Evolutionary conservation across 306 rosid genomes (phyloP).

Genomic region (Prunus dulcis): DNA sequence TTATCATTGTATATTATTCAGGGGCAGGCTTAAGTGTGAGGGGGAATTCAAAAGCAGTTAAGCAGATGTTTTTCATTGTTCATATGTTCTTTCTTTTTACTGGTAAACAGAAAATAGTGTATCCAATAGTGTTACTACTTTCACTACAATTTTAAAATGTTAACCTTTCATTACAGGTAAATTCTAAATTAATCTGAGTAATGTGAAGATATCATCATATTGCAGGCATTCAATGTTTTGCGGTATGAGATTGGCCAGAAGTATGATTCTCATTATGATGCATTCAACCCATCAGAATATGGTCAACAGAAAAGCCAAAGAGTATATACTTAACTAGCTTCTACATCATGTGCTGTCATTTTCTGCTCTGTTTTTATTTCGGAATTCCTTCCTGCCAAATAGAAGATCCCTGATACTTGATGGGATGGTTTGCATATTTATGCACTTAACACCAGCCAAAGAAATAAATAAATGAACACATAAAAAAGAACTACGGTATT

Average conservation of each 20-base stretch:
- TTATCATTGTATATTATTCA: neutral
- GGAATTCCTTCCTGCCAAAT: neutral
- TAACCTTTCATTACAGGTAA: constrained; percentile 25
- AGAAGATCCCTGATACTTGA: neutral
- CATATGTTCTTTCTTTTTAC: neutral
- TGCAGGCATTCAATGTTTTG: constrained; percentile 62
- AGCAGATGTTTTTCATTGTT: neutral
- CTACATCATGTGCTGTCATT: neutral
- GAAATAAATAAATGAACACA: neutral
- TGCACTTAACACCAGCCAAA: neutral
- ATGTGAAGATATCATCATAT: constrained; percentile 18
- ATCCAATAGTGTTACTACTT: neutral
- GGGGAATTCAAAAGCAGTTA: constrained; percentile 1
- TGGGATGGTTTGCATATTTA: neutral
- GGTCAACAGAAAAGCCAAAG: constrained; percentile 54
- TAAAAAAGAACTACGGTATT: neutral
- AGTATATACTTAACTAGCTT: constrained; percentile 29
- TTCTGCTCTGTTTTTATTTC: neutral
- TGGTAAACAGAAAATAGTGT: neutral
- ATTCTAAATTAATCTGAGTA: constrained; percentile 20
- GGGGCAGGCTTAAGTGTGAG: neutral
- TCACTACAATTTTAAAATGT: neutral
- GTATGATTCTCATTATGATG: constrained; percentile 63
- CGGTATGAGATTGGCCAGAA: constrained; percentile 61
- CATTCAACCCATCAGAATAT: constrained; percentile 49